Evolutionary conservation across 225 moss, liverwort and hornwort genomes (phyloP).

Genomic region (Physcomitrium patens): DNA sequence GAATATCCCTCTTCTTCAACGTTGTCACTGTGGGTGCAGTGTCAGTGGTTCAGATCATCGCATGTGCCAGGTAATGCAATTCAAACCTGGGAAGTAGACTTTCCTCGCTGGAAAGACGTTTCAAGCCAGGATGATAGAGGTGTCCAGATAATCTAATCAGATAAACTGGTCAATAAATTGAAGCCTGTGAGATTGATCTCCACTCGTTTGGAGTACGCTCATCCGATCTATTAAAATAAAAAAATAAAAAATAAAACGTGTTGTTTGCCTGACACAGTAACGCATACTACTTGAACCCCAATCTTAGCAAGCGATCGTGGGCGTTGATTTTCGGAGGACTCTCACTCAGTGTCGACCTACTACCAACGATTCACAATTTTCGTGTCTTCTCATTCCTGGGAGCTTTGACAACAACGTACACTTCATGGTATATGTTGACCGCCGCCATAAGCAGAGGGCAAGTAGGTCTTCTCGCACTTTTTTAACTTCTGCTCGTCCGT

Average conservation of each 20-base stretch:
- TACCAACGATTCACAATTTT: constrained; percentile 63
- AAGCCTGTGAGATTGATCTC: no score
- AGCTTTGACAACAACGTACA: constrained; percentile 58
- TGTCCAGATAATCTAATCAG: no score
- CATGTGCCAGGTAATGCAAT: constrained; percentile 68
- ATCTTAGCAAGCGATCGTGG: constrained; percentile 48
- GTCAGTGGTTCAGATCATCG: constrained; percentile 75
- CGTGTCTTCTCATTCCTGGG: constrained; percentile 52
- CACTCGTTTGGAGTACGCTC: no score
- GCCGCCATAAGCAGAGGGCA: constrained; percentile 42
- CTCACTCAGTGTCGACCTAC: constrained; percentile 44
- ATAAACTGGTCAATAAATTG: no score
- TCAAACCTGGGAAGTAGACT: no score
- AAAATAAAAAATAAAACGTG: no score
- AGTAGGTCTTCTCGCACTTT: constrained; percentile 24
- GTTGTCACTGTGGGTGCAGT: constrained; percentile 71
- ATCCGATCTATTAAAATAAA: no score
- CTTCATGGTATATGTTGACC: constrained; percentile 63
- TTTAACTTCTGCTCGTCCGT: not conserved
- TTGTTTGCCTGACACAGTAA: constrained; percentile 31
- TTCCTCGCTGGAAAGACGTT: no score
- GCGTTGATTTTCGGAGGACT: constrained; percentile 56
- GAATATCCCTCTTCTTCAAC: constrained; percentile 71
- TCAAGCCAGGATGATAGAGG: no score
- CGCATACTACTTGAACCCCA: constrained; percentile 55